Base-by-base conservation (phyloP, 208 protist species). In the Trichomonas gallinae region DNA sequence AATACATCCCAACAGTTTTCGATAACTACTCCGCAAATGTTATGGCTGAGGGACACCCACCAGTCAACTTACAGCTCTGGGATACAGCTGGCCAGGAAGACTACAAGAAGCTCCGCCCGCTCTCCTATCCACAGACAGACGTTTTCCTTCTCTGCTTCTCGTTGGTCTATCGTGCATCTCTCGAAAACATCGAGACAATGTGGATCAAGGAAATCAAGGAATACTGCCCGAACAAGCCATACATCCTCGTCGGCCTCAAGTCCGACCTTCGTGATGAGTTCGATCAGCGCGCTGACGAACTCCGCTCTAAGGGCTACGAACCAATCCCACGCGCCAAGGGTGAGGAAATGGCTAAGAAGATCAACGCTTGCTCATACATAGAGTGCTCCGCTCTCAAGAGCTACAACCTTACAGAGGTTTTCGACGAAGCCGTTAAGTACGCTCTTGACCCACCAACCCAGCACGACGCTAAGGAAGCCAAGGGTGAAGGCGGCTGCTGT, bases 1-100 rank as follows among this genome's bases (percentile, higher is more conserved):
- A 98, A 82, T 98, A 98, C 91, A 85, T 98, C 34, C 97, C 98
- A 48, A 98, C 98, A 44, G 97, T 98, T 4, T 98, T 99, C 40
- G 98, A 99, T 87, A 99, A 98, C 97, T 99, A 98, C 96, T 97
- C 96, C 38, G 97, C 98, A 9, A 98, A 98, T 36, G 97, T 98
- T 17, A 98, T 98, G 97, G 96, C 96, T 42, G 96, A 58, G 40
- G 83, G 31, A 36, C 58, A 63, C n/a, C n/a, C 81, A 15, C 31
- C 46, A 38, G 36, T 89, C 40, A 89, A 89, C 40, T 31, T 89
- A 9, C 83, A 89, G 36, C 40, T 89, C 17, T 89, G 83, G 83
- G 83, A 89, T 89, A 89, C 83, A 89, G 83, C 83, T 44, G 83
- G 81, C 34, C 81, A 85, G 15, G 81, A 85, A 42, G 81, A 85